Conservation (phyloP, 768 basidiomycete genomes). For the Panaeolus papilionaceus region DNA sequence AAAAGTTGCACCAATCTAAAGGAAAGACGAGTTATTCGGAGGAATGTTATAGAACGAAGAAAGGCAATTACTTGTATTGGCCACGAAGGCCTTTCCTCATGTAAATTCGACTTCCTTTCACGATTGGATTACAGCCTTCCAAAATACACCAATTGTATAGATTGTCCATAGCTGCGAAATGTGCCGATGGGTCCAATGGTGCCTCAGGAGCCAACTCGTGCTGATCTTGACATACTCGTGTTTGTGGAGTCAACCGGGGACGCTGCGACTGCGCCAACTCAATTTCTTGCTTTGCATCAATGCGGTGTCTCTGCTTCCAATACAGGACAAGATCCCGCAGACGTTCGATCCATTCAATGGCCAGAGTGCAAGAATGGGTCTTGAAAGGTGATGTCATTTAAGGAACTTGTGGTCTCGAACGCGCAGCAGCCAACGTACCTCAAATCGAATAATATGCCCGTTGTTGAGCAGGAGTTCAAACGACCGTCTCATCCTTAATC, state of each 20-base stretch:
- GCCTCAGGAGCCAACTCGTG: constrained; percentile 54
- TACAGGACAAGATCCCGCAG: constrained; percentile 74
- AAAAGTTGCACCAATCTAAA: constrained; percentile 73
- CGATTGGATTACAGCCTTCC: constrained; percentile 77
- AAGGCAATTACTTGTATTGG: constrained; percentile 73
- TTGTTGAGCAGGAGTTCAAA: constrained; percentile 80
- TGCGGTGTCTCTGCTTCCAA: constrained; percentile 79
- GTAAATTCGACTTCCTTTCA: constrained; percentile 76
- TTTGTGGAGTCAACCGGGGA: constrained; percentile 64
- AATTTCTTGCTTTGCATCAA: constrained; percentile 84
- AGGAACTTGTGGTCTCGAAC: not conserved
- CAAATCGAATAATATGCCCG: constrained; percentile 75
- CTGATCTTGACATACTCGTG: constrained; percentile 46
- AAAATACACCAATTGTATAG: constrained; percentile 91
- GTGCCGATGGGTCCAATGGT: constrained; percentile 56
- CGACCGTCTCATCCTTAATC: constrained; percentile 63
- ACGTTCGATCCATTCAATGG: constrained; percentile 86
- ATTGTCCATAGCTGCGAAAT: constrained; percentile 61
- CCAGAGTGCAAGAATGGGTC: constrained; percentile 69
- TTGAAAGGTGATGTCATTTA: constrained; percentile 32
- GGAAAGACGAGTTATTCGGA: constrained; percentile 15
- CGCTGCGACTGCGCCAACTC: constrained; percentile 69
- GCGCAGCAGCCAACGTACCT: constrained; percentile 56
- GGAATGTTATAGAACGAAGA: not conserved
- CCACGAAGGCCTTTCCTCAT: constrained; percentile 73